Conservation (phyloP, 768 basidiomycete species). For the Suillus occidentalis region DNA sequence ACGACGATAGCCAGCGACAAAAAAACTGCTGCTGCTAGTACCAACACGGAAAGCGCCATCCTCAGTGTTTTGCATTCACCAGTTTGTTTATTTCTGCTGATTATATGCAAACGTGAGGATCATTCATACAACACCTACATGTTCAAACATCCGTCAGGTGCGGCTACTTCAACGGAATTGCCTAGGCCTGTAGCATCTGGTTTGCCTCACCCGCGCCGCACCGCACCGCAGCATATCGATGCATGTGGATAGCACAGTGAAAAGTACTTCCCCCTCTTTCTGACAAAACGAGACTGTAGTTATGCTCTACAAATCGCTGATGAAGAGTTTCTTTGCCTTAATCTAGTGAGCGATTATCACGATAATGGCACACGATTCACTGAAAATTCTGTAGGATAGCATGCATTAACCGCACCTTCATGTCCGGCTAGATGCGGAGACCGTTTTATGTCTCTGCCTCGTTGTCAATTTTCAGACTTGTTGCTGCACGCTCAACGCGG, state of each 20-base stretch:
- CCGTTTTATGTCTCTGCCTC: neutral
- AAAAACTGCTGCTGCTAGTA: neutral
- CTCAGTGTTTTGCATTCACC: neutral
- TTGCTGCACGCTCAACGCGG: neutral
- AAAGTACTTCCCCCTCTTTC: neutral
- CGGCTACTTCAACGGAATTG: neutral
- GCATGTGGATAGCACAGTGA: neutral
- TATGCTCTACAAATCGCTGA: neutral
- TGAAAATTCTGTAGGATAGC: neutral
- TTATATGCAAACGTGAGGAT: neutral
- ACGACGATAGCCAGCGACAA: neutral
- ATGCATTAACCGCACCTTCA: neutral
- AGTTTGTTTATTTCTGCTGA: too few relatives aligned
- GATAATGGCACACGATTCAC: neutral
- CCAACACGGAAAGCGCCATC: neutral
- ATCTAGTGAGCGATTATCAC: neutral
- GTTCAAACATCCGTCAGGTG: neutral
- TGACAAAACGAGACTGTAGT: neutral
- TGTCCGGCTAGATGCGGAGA: neutral
- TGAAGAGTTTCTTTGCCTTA: neutral
- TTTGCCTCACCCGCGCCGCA: neutral
- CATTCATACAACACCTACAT: neutral
- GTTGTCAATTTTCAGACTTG: neutral
- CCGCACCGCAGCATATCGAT: neutral
- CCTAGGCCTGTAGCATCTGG: neutral